Evolutionary conservation across 2,329 filamentous ascomycete species (phyloP).

Genomic region (Fusarium sp.): DNA sequence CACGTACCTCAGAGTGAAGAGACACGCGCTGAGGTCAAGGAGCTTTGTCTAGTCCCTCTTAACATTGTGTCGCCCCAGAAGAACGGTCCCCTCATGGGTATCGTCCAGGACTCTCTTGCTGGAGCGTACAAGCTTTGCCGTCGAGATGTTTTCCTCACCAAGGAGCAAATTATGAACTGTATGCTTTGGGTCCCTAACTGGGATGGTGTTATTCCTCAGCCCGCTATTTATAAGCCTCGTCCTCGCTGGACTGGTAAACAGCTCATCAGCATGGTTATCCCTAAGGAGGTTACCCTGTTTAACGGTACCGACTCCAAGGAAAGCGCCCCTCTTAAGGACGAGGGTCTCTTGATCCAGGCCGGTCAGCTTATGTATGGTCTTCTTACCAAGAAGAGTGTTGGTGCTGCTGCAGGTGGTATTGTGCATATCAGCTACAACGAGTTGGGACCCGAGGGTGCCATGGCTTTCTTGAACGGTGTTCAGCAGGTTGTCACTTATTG

Average conservation of each 20-base stretch:
- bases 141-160: constrained; percentile 89
- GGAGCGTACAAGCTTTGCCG: constrained; percentile 97
- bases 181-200: constrained; percentile 98
- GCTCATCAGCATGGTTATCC: constrained; percentile 92
- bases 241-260: constrained; percentile 99
- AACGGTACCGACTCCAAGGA: constrained; percentile 69
- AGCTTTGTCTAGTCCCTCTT: constrained; percentile 96
- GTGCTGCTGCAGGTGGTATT: constrained; percentile 89
- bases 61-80: constrained; percentile 99
- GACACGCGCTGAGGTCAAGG: constrained; percentile 91
- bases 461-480: constrained; percentile 95
- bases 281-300: constrained; percentile 83
- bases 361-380: constrained; percentile 92
- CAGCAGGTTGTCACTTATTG: constrained; percentile 97
- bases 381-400: constrained; percentile 92
- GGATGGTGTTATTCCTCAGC: constrained; percentile 93
- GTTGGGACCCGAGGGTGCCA: constrained; percentile 84
- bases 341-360: constrained; percentile 83
- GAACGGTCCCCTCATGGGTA: constrained; percentile 98
- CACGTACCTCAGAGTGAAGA: constrained; percentile 99
- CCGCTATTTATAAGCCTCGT: constrained; percentile 91
- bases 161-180: constrained; percentile 94
- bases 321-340: constrained; percentile 75
- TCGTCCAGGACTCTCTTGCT: constrained; percentile 96
- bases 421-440: constrained; percentile 98